Conservation (phyloP, 139 green algal genomes). For the Chlamydomonas schloesseri region DNA sequence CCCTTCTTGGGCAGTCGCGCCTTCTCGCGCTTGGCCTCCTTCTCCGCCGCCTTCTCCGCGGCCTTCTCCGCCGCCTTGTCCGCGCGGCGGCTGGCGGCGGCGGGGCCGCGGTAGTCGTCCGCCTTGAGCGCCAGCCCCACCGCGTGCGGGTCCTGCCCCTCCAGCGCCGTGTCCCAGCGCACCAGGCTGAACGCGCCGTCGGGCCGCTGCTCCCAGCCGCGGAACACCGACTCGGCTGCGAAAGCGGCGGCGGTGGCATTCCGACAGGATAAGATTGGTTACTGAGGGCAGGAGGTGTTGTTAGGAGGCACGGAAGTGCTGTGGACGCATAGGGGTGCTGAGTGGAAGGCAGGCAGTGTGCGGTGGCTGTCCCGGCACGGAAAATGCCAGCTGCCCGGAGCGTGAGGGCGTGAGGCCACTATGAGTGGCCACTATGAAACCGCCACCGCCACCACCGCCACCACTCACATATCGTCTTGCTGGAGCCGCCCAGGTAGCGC, state of each 20-base stretch:
- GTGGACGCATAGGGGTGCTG: too few species aligned
- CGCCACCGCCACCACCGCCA: too few species aligned
- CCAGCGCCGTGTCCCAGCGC: slow-evolving; percentile 62
- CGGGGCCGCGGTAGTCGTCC: background rate
- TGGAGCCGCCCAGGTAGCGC: slow-evolving; percentile 1
- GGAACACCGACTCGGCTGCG: slow-evolving; percentile 10
- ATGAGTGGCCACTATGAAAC: too few species aligned
- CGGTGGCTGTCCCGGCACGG: too few species aligned
- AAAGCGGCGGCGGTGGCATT: too few species aligned
- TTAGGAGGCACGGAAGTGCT: too few species aligned
- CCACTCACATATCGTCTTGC: background rate
- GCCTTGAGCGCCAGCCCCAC: slow-evolving; percentile 70
- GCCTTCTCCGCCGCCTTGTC: slow-evolving; percentile 30
- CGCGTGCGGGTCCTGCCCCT: slow-evolving; percentile 65
- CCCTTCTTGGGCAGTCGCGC: slow-evolving; percentile 22
- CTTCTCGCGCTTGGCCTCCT: slow-evolving; percentile 10
- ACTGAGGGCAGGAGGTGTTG: background rate
- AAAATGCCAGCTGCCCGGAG: too few species aligned
- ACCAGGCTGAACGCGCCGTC: slow-evolving; percentile 55
- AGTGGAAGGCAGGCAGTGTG: too few species aligned
- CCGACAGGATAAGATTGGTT: background rate
- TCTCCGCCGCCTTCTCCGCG: background rate
- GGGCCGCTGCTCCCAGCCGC: slow-evolving; percentile 15
- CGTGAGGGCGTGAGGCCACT: too few species aligned
- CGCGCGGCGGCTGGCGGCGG: too few species aligned